A percentile compares a stretch with the other conserved stretches of the same genome.
phyloP scores from a whole-genome alignment of 192 early-diverging fungal genomes.

The Gamsiella multidivaricata region DNA sequence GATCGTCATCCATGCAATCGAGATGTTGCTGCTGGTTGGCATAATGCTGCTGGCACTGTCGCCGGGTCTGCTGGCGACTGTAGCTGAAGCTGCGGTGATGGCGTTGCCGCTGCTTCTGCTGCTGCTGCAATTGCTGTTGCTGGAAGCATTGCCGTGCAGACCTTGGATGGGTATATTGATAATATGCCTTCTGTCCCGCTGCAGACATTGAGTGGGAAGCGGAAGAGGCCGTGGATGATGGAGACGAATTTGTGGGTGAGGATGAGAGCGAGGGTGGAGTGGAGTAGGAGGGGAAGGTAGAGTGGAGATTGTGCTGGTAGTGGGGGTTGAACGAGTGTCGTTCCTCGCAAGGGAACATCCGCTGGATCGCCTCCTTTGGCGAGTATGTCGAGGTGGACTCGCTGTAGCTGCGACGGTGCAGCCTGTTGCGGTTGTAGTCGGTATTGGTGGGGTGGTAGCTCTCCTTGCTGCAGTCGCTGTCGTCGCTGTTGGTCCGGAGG shows the following conservation, averaged over 20 bases:
- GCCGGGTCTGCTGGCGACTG: constrained; percentile 27
- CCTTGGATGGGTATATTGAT: constrained; percentile 5
- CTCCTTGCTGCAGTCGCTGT: not conserved
- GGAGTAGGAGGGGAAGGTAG: constrained; percentile 28
- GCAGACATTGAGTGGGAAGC: constrained; percentile 3
- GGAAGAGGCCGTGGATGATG: constrained; percentile 39
- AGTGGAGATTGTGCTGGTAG: constrained; percentile 49
- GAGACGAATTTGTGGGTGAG: constrained; percentile 46
- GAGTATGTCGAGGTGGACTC: constrained; percentile 11
- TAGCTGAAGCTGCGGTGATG: constrained; percentile 13
- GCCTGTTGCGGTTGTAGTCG: not conserved
- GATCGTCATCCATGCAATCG: constrained; percentile 34
- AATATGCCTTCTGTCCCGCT: constrained; percentile 9
- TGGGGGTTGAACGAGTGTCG: constrained; percentile 49
- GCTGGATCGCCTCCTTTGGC: constrained; percentile 31
- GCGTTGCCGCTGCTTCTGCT: constrained; percentile 9
- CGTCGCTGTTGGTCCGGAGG: constrained; percentile 12
- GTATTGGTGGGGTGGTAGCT: too few species aligned
- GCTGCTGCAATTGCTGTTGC: constrained; percentile 19
- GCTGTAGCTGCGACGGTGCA: constrained; percentile 23
- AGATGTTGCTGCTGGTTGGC: constrained; percentile 15
- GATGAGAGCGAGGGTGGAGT: constrained; percentile 46
- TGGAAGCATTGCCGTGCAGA: constrained; percentile 3
- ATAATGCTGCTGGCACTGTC: constrained; percentile 15
- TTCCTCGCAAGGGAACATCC: constrained; percentile 38